These are phyloP conservation scores for Phytophthora nicotianae DNA, from an alignment of 352 stramenopile species.

Conservation along the genomic window DNA sequence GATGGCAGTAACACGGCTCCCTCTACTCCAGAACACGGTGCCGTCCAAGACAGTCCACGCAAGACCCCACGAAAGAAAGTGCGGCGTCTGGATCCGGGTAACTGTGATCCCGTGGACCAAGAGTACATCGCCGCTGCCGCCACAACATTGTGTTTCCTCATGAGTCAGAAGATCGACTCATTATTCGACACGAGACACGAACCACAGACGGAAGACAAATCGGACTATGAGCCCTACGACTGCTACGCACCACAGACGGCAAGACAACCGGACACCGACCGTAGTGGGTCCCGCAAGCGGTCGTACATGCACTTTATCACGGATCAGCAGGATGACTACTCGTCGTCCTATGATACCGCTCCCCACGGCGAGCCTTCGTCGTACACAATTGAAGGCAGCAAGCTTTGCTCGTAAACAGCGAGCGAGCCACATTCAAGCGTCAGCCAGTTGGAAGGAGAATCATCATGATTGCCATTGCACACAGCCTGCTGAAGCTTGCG, in stretches of 20 bases:
- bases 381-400: conserved; percentile 79
- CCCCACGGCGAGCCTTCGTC: conserved; percentile 43
- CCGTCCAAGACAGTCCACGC: conserved; percentile 27
- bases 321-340: conserved; percentile 48
- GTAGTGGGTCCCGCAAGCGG: conserved; percentile 57
- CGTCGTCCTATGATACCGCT: conserved; percentile 37
- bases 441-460: background rate
- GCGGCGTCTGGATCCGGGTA: conserved; percentile 44
- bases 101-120: conserved; percentile 65
- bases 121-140: conserved; percentile 82
- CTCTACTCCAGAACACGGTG: conserved; percentile 44
- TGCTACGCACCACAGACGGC: conserved; percentile 52
- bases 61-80: conserved; percentile 65
- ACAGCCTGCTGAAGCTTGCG: conserved; percentile 28
- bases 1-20: conserved; percentile 37
- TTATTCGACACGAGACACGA: conserved; percentile 66
- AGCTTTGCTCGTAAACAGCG: conserved; percentile 70
- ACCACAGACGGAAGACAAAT: conserved; percentile 36
- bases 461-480: conserved; percentile 8
- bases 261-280: conserved; percentile 17
- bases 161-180: conserved; percentile 86
- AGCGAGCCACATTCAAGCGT: conserved; percentile 24
- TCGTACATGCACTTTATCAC: conserved; percentile 84
- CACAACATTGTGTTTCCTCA: conserved; percentile 83
- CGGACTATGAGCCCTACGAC: conserved; percentile 75